Evolutionary conservation across 495 filamentous ascomycete species (phyloP), one percentile per base, ranked within the genome.

Genomic region (Aspergillus bertholletiae): DNA sequence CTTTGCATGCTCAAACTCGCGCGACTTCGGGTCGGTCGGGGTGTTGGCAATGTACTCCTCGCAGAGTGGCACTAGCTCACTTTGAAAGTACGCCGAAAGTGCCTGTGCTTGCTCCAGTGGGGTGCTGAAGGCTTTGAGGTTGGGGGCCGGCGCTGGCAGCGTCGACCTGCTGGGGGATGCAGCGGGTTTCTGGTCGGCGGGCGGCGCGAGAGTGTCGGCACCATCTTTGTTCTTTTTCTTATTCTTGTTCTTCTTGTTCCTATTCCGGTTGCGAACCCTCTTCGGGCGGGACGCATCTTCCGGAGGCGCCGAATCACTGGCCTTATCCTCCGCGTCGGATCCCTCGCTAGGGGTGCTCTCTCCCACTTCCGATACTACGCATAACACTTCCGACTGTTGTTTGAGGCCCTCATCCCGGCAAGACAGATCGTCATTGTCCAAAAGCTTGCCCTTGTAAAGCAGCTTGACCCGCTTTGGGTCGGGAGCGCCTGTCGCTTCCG

Each of bases 371-470:
- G 69, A 87, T 28, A 74, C 72, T 34, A 88, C 80, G 70, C 74
- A 91, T 56, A 82, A 75, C 35, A 96, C 72, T 69, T 96, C 88
- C 28, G 84, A 85, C 55, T 92, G 85, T 62, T 89, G 85, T 75
- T 90, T 88, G 55, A 93, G 78, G 5, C 87, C 87, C 58, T 92
- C 92, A 21, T 85, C 78, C 53, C 86, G 79, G 60, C 88, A 85
- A 4, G 82, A 79, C n/a, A 72, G 69, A 7, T 73, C 58, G 58
- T 85, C 78, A 55, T 92, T 83, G 63, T 85, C 87, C 35, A 96
- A 69, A 17, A 85, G 78, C 54, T 84, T 84, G 9, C 92, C 92
- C 67, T 92, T 93, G 77, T 93, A 95, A 45, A 92, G 79, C 64
- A 96, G 68, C 60, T 85, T 87, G 57, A 96, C 70, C 7, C 80